phyloP scores from a whole-genome alignment of 345 rosid species.

The Eucalyptus guilfoylei region DNA sequence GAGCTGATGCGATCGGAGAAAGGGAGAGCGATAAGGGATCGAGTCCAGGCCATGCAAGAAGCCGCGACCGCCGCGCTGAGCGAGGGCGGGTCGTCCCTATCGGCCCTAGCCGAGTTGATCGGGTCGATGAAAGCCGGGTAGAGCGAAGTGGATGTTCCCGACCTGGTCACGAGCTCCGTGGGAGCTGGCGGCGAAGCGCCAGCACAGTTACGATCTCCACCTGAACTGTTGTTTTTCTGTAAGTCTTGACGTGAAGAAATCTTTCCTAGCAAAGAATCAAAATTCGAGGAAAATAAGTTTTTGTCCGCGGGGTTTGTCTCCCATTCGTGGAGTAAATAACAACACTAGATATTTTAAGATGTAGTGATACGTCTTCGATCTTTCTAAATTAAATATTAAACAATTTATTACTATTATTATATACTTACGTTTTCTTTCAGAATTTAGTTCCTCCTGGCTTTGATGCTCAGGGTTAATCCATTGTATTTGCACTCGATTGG shows the following conservation, averaged over 20 bases:
- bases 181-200: background rate
- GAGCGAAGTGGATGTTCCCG: background rate
- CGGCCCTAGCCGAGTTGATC: background rate
- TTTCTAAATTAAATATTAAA: background rate
- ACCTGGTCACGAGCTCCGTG: background rate
- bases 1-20: constrained; percentile 14
- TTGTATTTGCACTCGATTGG: background rate
- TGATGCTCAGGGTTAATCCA: background rate
- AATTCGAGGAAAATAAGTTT: background rate
- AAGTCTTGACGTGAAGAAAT: background rate
- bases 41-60: background rate
- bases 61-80: background rate
- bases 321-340: background rate
- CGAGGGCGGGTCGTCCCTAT: constrained; percentile 2
- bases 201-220: background rate
- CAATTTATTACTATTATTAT: background rate
- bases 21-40: background rate
- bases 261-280: background rate
- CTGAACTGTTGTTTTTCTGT: background rate
- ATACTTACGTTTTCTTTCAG: background rate
- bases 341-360: background rate
- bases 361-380: background rate
- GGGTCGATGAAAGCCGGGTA: background rate
- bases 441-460: background rate
- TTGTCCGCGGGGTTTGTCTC: background rate